phyloP scores from a whole-genome alignment of 2,329 filamentous ascomycete species.

The Biscogniauxia marginata region DNA sequence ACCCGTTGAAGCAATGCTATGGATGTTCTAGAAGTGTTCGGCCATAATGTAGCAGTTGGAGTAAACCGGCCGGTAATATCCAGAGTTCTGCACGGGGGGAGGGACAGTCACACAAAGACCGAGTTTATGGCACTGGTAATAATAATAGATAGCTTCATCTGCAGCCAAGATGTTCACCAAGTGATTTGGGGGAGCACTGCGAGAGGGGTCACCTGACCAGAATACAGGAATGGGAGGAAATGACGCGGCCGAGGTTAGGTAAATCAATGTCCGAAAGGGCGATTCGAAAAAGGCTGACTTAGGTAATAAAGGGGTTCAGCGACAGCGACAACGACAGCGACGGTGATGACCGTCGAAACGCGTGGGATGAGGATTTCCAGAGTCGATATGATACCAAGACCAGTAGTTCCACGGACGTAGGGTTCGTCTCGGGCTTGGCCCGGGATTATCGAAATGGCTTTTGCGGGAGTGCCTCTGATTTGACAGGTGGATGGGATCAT shows the following conservation, averaged over 20 bases:
- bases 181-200: not conserved
- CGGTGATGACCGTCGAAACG: not conserved
- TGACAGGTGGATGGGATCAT: constrained; percentile 16
- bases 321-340: not conserved
- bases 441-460: constrained; percentile 1
- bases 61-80: not conserved
- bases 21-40: no score
- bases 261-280: not conserved
- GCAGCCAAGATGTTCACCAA: not conserved
- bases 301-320: not conserved
- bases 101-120: not conserved
- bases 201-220: not conserved
- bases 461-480: constrained; percentile 7
- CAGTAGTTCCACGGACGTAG: not conserved
- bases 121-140: not conserved
- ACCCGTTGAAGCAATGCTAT: not conserved
- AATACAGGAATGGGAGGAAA: not conserved
- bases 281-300: not conserved
- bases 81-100: not conserved
- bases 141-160: not conserved
- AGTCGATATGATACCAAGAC: not conserved
- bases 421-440: not conserved
- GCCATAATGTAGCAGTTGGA: not conserved
- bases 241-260: not conserved
- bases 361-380: not conserved